Evolutionary conservation across 345 rosid genomes (phyloP).

Genomic region (Kernera saxatilis): DNA sequence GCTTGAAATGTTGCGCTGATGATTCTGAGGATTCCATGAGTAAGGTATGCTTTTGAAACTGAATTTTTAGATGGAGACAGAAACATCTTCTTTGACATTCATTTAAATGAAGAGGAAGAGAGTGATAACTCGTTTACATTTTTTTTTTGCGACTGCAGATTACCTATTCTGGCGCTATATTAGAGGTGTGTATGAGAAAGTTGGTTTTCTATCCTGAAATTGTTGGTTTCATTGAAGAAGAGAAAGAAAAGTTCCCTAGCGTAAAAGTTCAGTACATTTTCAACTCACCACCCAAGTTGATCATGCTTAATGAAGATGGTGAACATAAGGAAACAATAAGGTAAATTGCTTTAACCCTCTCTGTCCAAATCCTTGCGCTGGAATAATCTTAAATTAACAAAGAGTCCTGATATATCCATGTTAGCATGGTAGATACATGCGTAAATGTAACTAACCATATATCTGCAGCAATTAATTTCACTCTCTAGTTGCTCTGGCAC

Average conservation of each 20-base stretch:
- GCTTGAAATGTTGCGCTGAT: conserved; percentile 93
- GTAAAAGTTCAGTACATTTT: conserved; percentile 70
- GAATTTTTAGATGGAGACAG: not conserved
- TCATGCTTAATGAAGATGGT: conserved; percentile 74
- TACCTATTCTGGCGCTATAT: conserved; percentile 74
- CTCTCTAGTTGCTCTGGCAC: not conserved
- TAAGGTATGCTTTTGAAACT: conserved; percentile 47
- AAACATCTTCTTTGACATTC: not conserved
- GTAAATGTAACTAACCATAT: not conserved
- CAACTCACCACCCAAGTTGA: conserved; percentile 95
- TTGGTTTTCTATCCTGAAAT: conserved; percentile 90
- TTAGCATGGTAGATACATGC: not conserved
- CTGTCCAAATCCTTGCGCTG: not conserved
- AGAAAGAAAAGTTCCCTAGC: conserved; percentile 68
- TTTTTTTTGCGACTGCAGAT: conserved; percentile 39
- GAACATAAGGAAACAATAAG: conserved; percentile 69
- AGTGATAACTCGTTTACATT: not conserved
- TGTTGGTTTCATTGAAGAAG: conserved; percentile 87
- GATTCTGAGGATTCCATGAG: conserved; percentile 83
- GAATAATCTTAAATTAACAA: not conserved
- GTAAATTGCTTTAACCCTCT: conserved; percentile 26
- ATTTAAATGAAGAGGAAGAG: not conserved
- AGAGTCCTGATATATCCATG: not conserved
- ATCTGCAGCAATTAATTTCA: not conserved
- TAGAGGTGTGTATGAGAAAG: conserved; percentile 95